Base-by-base conservation (phyloP, 805 yeast species). In the Candida maris region DNA sequence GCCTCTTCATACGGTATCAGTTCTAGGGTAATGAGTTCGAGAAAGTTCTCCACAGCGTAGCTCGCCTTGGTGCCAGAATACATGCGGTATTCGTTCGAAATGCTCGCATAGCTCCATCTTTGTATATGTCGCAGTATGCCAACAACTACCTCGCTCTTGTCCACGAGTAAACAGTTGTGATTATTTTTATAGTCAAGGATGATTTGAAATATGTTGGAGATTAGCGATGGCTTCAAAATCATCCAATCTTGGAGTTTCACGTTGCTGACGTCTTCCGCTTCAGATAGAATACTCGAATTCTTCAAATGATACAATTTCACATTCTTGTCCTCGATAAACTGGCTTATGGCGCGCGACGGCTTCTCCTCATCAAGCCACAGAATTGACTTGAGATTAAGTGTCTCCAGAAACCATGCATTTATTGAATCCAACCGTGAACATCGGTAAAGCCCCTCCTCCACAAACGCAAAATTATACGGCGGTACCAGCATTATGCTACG, bases 401-500 rank as follows among this genome's bases (percentile, higher is more conserved):
- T 85, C 38, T 77, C 82, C 18, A 91, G 56, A 52, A 89, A 91
- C 19, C 93, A 82, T 39, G 81, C 70, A 56, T 85, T 81, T 39
- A 85, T 77, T 1, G 85, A 75, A 41, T 84, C 91, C 8, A 91
- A 61, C 48, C 79, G 78, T 4, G 93, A 73, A 51, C 96, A 85
- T 36, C 97, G 71, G 62, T 85, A 82, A 1, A 91, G 65, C 0
- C 95, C 95, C 18, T 81, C 80, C 61, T 93, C 97, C 4, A 89
- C 96, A 20, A 87, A 69, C 0, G 96, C 95, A 64, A 85, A 93
- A 56, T 85, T 85, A 32, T 87, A 91, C 1, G 98, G 97, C 1
- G 96, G 95, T 1, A 89, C 85, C 21, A 88, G 68, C 96, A 88
- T 87, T n/a, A n/a, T n/a, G n/a, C n/a, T n/a, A n/a, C n/a, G n/a